Percentiles rank a stretch among this genome's conserved stretches.
These are phyloP conservation scores for Globisporangium carolinianum DNA, from an alignment of 352 stramenopile species.

Conservation along the genomic window DNA sequence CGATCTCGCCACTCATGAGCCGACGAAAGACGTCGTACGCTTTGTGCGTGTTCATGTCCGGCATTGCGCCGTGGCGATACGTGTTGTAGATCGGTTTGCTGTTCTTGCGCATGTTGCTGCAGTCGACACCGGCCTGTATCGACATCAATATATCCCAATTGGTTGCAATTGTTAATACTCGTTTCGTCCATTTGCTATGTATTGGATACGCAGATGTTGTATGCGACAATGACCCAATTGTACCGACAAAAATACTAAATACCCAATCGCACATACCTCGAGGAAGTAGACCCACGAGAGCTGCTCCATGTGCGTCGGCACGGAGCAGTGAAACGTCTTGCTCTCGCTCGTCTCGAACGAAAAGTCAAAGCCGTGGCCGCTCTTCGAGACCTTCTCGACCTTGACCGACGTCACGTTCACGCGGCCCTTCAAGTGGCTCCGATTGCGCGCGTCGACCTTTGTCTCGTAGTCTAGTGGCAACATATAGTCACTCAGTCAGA, in stretches of 20 bases:
- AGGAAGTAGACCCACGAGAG: constrained; percentile 83
- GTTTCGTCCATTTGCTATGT: not conserved
- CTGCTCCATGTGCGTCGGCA: constrained; percentile 76
- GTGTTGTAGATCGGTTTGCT: constrained; percentile 79
- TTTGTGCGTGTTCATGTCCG: constrained; percentile 71
- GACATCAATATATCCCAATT: too few relatives aligned
- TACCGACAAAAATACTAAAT: not conserved
- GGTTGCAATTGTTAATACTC: not conserved
- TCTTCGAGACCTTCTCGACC: constrained; percentile 73
- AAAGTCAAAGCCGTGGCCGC: constrained; percentile 78
- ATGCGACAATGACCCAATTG: too few relatives aligned
- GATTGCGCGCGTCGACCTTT: constrained; percentile 84
- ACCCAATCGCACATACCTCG: constrained; percentile 29
- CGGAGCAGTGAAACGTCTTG: constrained; percentile 79
- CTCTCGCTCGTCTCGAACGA: constrained; percentile 78
- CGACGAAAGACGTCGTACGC: constrained; percentile 74
- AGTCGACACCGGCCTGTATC: constrained; percentile 55
- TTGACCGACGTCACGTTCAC: constrained; percentile 76
- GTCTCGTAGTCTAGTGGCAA: constrained; percentile 66
- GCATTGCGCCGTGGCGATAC: constrained; percentile 59
- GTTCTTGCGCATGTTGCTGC: constrained; percentile 76
- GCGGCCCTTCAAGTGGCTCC: constrained; percentile 77
- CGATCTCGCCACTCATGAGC: constrained; percentile 48
- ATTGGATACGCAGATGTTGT: too few relatives aligned
- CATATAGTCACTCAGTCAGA: not conserved